Conservation (phyloP, 345 rosid species). For the Salix purpurea region DNA sequence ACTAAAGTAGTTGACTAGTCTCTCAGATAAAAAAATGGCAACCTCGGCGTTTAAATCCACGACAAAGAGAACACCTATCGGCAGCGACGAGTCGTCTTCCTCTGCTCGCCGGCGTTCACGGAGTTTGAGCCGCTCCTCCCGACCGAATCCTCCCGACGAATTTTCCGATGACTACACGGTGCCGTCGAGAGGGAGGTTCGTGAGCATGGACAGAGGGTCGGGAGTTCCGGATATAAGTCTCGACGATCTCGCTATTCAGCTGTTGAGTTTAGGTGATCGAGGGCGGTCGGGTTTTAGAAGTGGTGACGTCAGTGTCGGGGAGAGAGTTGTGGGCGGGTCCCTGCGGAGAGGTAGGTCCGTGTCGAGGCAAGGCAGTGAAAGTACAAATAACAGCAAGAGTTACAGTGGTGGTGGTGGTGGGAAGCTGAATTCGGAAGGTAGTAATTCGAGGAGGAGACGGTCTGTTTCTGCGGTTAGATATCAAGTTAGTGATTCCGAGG, state of each 20-base stretch:
- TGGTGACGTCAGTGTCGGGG: conserved; percentile 29
- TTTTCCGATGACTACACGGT: conserved; percentile 34
- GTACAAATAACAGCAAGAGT: conserved; percentile 23
- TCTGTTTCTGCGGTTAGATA: conserved; percentile 67
- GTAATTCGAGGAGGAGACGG: conserved; percentile 53
- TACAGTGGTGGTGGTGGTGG: conserved; percentile 25
- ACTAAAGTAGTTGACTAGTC: not conserved
- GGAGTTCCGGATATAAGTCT: conserved; percentile 77
- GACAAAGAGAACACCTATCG: conserved; percentile 41
- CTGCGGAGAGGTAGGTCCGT: conserved; percentile 86
- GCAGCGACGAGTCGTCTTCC: conserved; percentile 29
- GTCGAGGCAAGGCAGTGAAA: conserved; percentile 50
- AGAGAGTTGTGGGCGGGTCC: conserved; percentile 26
- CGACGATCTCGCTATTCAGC: conserved; percentile 70
- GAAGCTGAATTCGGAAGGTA: conserved; percentile 36
- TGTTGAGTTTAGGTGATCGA: conserved; percentile 50
- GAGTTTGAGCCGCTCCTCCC: conserved; percentile 85
- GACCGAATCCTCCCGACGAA: conserved; percentile 30
- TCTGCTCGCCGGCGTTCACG: conserved; percentile 63
- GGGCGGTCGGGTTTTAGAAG: conserved; percentile 44
- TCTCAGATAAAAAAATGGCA: conserved; percentile 44
- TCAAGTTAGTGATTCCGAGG: conserved; percentile 81
- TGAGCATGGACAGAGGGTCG: conserved; percentile 78
- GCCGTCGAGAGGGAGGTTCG: conserved; percentile 75
- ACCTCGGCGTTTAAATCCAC: conserved; percentile 74